phyloP scores from a whole-genome alignment of 2,329 filamentous ascomycete species.

The Daldinia sp. region DNA sequence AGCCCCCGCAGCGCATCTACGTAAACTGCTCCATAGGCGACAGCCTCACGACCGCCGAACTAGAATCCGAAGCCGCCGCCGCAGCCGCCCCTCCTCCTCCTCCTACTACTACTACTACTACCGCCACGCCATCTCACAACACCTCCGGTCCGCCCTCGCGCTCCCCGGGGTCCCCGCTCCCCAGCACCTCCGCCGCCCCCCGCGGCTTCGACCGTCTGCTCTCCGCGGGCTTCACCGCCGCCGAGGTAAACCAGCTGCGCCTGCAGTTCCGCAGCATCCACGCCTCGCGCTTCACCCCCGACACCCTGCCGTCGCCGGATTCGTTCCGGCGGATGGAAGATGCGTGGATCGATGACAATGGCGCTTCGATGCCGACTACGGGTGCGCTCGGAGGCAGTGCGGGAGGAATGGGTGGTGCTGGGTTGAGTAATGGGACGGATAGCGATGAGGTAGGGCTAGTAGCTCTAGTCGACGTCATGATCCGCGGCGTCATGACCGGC shows the following conservation, averaged over 20 bases:
- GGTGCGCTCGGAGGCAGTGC: conserved; percentile 49
- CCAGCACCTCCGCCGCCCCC: conserved; percentile 63
- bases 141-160: conserved; percentile 15
- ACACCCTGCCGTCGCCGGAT: conserved; percentile 85
- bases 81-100: conserved; percentile 46
- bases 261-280: conserved; percentile 91
- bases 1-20: conserved; percentile 73
- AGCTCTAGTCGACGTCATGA: conserved; percentile 82
- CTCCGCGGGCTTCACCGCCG: conserved; percentile 80
- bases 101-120: neutral
- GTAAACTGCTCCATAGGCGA: conserved; percentile 94
- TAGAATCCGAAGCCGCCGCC: conserved; percentile 73
- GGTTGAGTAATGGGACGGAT: conserved; percentile 49
- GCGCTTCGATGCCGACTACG: conserved; percentile 42
- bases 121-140: conserved; percentile 14
- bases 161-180: conserved; percentile 33
- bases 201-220: conserved; percentile 91
- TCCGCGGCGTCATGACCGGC: conserved; percentile 89
- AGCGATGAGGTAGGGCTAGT: conserved; percentile 62
- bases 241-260: conserved; percentile 86
- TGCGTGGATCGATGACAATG: conserved; percentile 84
- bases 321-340: conserved; percentile 85
- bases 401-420: neutral
- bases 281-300: conserved; percentile 83
- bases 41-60: conserved; percentile 74